phyloP scores from a whole-genome alignment of 176 grass and related monocot genomes.

The Coix lacrymajobi region DNA sequence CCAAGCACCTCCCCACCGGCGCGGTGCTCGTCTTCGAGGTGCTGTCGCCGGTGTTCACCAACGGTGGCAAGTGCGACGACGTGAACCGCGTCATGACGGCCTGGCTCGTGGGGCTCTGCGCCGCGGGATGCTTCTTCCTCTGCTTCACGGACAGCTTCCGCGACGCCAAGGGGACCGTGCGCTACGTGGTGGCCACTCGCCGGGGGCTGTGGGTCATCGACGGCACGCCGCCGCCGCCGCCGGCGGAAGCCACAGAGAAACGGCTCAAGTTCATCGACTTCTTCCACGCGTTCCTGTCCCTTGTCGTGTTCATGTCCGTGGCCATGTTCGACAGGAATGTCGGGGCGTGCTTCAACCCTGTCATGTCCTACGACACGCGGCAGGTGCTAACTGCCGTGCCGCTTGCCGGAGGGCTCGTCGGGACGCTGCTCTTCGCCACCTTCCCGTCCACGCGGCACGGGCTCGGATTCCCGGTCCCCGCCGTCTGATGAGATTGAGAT shows the following conservation, averaged over 20 bases:
- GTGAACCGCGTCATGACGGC: slow-evolving; percentile 35
- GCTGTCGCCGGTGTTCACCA: slow-evolving; percentile 39
- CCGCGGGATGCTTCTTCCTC: slow-evolving; percentile 35
- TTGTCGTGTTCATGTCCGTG: slow-evolving; percentile 40
- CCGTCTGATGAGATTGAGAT: background rate
- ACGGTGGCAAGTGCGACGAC: slow-evolving; percentile 12
- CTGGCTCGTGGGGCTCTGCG: slow-evolving; percentile 40
- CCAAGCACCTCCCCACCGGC: slow-evolving; percentile 41
- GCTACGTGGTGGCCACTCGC: slow-evolving; percentile 35
- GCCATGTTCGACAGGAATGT: slow-evolving; percentile 41
- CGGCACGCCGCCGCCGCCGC: slow-evolving; percentile 24
- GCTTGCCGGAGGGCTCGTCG: slow-evolving; percentile 21
- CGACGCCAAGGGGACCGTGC: slow-evolving; percentile 13
- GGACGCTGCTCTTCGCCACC: slow-evolving; percentile 23
- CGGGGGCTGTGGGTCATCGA: slow-evolving; percentile 39
- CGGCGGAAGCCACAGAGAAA: background rate
- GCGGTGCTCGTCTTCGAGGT: slow-evolving; percentile 45
- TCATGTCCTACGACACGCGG: slow-evolving; percentile 20
- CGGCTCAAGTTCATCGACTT: slow-evolving; percentile 40
- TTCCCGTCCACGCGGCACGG: slow-evolving; percentile 49
- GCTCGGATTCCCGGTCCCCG: slow-evolving; percentile 26
- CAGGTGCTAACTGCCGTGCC: slow-evolving; percentile 38
- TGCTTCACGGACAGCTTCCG: slow-evolving; percentile 49
- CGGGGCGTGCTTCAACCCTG: slow-evolving; percentile 31
- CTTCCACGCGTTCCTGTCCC: slow-evolving; percentile 36